These are phyloP conservation scores for Gossypium ekmanianum DNA, from an alignment of 345 rosid species.

Conservation along the genomic window DNA sequence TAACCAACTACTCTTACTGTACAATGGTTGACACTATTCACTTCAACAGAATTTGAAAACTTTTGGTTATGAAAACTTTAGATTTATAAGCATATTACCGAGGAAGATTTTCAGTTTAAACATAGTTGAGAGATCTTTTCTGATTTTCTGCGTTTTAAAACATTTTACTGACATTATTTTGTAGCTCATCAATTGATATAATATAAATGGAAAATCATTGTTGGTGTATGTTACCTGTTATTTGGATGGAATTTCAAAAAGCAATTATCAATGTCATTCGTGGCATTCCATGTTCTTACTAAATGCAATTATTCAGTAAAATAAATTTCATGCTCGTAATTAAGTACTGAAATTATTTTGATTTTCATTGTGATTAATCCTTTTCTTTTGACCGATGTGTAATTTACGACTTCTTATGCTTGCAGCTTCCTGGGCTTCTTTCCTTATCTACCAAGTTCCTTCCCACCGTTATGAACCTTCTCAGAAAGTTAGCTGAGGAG, in stretches of 20 bases:
- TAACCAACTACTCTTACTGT: background rate
- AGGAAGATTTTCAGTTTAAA: background rate
- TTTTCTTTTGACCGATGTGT: background rate
- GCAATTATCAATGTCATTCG: background rate
- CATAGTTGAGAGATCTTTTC: background rate
- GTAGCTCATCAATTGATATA: background rate
- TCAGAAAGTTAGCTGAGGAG: constrained; percentile 70
- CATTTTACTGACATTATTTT: background rate
- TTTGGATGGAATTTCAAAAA: background rate
- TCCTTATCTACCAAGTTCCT: constrained; percentile 77
- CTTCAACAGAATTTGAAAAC: background rate
- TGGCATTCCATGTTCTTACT: background rate
- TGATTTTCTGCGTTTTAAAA: background rate
- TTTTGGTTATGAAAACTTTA: background rate
- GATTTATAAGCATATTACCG: background rate
- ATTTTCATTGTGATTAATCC: background rate
- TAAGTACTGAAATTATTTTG: background rate
- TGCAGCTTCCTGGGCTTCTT: constrained; percentile 83
- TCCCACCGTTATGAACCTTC: constrained; percentile 90
- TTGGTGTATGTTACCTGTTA: background rate
- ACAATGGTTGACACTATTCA: background rate
- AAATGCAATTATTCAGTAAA: background rate
- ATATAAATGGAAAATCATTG: background rate
- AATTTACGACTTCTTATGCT: constrained; percentile 10
- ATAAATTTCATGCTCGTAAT: background rate